phyloP scores from a whole-genome alignment of 2,329 filamentous ascomycete genomes.

The Venturiaceae sp. region DNA sequence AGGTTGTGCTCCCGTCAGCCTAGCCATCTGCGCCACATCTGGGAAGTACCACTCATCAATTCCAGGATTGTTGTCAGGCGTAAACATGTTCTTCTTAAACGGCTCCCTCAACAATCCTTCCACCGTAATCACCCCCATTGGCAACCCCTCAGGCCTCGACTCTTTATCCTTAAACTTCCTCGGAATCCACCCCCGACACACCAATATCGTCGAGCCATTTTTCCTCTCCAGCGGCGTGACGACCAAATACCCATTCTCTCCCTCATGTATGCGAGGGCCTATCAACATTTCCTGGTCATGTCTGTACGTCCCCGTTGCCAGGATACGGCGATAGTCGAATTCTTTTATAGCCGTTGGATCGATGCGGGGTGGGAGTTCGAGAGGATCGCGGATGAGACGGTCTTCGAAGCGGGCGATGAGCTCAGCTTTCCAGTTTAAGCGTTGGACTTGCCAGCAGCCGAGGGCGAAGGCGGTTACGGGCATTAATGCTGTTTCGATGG shows the following conservation, averaged over 20 bases:
- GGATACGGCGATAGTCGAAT: constrained; percentile 85
- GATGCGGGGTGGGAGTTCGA: constrained; percentile 75
- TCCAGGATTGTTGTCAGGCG: constrained; percentile 77
- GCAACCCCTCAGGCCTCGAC: constrained; percentile 50
- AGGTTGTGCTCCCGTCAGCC: constrained; percentile 67
- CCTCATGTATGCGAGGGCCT: constrained; percentile 80
- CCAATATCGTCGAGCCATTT: constrained; percentile 54
- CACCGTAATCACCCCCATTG: constrained; percentile 61
- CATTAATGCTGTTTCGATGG: constrained; percentile 55
- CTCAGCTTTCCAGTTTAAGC: constrained; percentile 88
- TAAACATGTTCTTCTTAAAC: constrained; percentile 98
- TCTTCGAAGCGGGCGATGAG: constrained; percentile 88
- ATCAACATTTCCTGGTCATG: constrained; percentile 97
- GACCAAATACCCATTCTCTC: constrained; percentile 83
- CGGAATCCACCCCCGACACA: constrained; percentile 87
- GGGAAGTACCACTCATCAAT: constrained; percentile 89
- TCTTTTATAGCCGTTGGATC: constrained; percentile 74
- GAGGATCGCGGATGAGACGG: constrained; percentile 71
- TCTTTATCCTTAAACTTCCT: constrained; percentile 61
- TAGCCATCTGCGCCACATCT: constrained; percentile 86
- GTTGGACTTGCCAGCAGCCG: constrained; percentile 91
- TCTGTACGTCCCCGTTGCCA: constrained; percentile 60
- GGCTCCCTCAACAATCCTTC: constrained; percentile 80
- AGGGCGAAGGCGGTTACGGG: constrained; percentile 83
- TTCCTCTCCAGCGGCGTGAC: constrained; percentile 77